Conservation (phyloP, 768 basidiomycete species). For the Strobilomyces dryophilus region DNA sequence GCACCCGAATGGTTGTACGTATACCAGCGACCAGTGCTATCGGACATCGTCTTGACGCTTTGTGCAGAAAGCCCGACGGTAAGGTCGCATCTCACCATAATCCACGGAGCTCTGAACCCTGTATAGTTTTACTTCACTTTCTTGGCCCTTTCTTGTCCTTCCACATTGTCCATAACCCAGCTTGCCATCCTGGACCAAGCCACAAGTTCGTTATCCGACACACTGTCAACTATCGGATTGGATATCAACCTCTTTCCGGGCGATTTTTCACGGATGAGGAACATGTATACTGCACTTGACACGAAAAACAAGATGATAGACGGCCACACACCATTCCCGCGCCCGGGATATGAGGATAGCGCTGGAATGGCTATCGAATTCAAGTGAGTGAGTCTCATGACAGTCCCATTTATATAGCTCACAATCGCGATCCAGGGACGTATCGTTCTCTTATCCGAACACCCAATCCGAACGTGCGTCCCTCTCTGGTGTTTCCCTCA, state of each 20-base stretch:
- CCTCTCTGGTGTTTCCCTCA: conserved; percentile 27
- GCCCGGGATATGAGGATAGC: conserved; percentile 7
- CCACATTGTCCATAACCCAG: conserved; percentile 26
- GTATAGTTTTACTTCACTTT: conserved; percentile 28
- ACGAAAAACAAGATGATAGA: conserved; percentile 25
- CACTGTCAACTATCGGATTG: conserved; percentile 16
- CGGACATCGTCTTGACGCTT: conserved; percentile 4
- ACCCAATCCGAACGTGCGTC: conserved; percentile 22
- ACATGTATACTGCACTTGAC: conserved; percentile 20
- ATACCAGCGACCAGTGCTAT: conserved; percentile 1
- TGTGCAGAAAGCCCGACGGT: conserved; percentile 18
- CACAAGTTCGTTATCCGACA: conserved; percentile 18
- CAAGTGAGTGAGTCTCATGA: conserved; percentile 6
- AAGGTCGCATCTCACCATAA: neutral
- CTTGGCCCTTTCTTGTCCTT: conserved; percentile 23
- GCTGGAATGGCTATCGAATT: conserved; percentile 19
- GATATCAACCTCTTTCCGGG: conserved; percentile 8
- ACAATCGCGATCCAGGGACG: conserved; percentile 35
- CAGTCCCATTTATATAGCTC: neutral
- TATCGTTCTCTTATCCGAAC: conserved; percentile 51
- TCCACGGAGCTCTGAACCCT: neutral
- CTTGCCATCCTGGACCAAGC: conserved; percentile 30
- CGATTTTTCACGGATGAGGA: conserved; percentile 18
- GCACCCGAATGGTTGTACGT: conserved; percentile 11
- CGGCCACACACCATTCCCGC: conserved; percentile 24